phyloP scores from a whole-genome alignment of 2,329 filamentous ascomycete species.

The Didymellaceae sp. region DNA sequence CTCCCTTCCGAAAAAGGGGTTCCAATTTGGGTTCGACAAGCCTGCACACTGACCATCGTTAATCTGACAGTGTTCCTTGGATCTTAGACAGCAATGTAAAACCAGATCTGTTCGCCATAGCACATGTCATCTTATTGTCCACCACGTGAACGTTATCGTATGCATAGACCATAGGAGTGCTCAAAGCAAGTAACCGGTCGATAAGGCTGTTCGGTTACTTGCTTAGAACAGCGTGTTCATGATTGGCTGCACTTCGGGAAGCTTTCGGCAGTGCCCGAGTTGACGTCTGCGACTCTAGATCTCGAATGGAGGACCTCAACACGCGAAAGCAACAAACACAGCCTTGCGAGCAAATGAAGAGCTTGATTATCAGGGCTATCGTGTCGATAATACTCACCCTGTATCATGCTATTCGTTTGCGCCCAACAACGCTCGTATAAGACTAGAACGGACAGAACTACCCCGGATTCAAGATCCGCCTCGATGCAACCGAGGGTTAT shows the following conservation, averaged over 20 bases:
- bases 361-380: too few species aligned
- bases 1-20: not conserved
- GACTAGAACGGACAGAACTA: conserved; percentile 2
- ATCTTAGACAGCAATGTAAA: conserved; percentile 1
- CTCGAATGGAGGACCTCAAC: not conserved
- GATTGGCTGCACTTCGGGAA: conserved; percentile 11
- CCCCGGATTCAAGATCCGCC: conserved; percentile 8
- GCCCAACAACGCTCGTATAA: not conserved
- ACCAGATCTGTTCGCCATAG: not conserved
- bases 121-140: not conserved
- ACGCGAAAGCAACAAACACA: not conserved
- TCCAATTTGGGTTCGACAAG: not conserved
- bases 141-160: not conserved
- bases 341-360: not conserved
- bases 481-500: conserved; percentile 32
- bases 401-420: too few species aligned
- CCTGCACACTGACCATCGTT: not conserved
- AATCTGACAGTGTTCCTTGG: not conserved
- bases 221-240: conserved; percentile 3
- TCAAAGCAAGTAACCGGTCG: conserved; percentile 1
- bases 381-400: too few species aligned
- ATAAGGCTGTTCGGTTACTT: conserved; percentile 15
- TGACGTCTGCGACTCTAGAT: conserved; percentile 5
- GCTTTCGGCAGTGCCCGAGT: conserved; percentile 13
- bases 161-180: not conserved